A percentile compares a stretch with the other conserved stretches of the same genome.
Conservation (phyloP, 2,329 filamentous ascomycete species). For the Sphaerulina musiva region DNA sequence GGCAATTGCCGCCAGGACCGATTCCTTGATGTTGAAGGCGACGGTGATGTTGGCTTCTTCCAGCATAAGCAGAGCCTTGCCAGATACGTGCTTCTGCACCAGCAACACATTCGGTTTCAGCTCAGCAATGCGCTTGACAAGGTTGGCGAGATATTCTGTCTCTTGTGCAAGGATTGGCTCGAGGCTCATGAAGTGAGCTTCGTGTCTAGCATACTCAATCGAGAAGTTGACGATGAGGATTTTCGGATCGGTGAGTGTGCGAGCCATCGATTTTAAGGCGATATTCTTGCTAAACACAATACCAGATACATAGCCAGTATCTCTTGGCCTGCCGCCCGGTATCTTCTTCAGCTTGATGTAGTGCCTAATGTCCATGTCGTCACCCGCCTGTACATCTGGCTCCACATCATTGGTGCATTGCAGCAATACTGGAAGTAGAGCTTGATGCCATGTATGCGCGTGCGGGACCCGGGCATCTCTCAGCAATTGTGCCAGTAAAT, state of each 20-base stretch:
- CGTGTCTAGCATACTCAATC: slow-evolving; percentile 89
- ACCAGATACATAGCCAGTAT: slow-evolving; percentile 94
- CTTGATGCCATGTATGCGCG: slow-evolving; percentile 75
- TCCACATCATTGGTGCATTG: slow-evolving; percentile 91
- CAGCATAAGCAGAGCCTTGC: slow-evolving; percentile 80
- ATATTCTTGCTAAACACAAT: slow-evolving; percentile 97
- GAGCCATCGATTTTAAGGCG: slow-evolving; percentile 90
- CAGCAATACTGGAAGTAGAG: slow-evolving; percentile 80
- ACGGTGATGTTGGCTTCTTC: slow-evolving; percentile 86
- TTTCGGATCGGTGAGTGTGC: slow-evolving; percentile 73
- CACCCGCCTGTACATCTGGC: slow-evolving; percentile 80
- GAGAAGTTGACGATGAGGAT: slow-evolving; percentile 92
- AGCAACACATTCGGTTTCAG: slow-evolving; percentile 78
- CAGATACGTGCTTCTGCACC: slow-evolving; percentile 89
- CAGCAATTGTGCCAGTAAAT: slow-evolving; percentile 75
- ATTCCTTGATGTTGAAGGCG: slow-evolving; percentile 92
- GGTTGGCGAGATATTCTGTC: slow-evolving; percentile 82
- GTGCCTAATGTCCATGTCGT: slow-evolving; percentile 94
- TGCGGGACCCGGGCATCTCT: slow-evolving; percentile 69
- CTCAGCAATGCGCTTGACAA: slow-evolving; percentile 85
- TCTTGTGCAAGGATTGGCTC: slow-evolving; percentile 96
- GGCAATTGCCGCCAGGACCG: slow-evolving; percentile 89
- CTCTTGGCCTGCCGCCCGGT: slow-evolving; percentile 77
- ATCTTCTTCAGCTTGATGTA: slow-evolving; percentile 98
- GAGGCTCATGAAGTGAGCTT: slow-evolving; percentile 94